Percentiles rank a stretch among this genome's conserved stretches.
Conservation (phyloP, 2,329 filamentous ascomycete genomes). For the Aspergillus fumigatus region DNA sequence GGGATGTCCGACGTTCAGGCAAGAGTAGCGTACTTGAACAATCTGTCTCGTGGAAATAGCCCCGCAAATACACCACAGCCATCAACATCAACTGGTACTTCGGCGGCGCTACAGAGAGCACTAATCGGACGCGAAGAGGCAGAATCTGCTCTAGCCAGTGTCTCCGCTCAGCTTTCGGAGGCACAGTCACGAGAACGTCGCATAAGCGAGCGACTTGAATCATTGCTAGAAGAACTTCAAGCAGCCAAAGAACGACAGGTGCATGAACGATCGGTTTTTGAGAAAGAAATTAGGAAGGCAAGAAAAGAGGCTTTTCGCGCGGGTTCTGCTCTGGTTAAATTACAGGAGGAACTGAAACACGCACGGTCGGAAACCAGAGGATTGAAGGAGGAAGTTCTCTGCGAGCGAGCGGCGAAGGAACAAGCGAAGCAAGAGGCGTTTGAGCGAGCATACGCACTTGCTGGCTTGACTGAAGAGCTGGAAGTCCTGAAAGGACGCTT, state of each 20-base stretch:
- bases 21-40: conserved; percentile 47
- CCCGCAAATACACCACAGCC: conserved; percentile 22
- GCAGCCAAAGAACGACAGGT: conserved; percentile 48
- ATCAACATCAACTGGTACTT: conserved; percentile 29
- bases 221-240: conserved; percentile 49
- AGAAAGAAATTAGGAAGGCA: conserved; percentile 53
- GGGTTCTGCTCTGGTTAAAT: conserved; percentile 50
- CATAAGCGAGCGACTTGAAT: conserved; percentile 43
- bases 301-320: conserved; percentile 57
- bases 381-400: conserved; percentile 50
- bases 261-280: conserved; percentile 47
- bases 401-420: conserved; percentile 45
- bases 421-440: conserved; percentile 45
- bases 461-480: conserved; percentile 42
- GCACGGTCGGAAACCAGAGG: conserved; percentile 43
- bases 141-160: conserved; percentile 34
- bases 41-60: conserved; percentile 34
- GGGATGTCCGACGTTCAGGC: conserved; percentile 43
- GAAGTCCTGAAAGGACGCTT: conserved; percentile 41
- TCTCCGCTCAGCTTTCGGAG: conserved; percentile 37
- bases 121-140: conserved; percentile 45
- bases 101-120: conserved; percentile 42
- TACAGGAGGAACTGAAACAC: conserved; percentile 49
- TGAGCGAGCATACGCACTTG: conserved; percentile 44
- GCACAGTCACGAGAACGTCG: conserved; percentile 41